Evolutionary conservation across 371 early-diverging fungal genomes (phyloP).

Genomic region (Rhizopus microsporus): DNA sequence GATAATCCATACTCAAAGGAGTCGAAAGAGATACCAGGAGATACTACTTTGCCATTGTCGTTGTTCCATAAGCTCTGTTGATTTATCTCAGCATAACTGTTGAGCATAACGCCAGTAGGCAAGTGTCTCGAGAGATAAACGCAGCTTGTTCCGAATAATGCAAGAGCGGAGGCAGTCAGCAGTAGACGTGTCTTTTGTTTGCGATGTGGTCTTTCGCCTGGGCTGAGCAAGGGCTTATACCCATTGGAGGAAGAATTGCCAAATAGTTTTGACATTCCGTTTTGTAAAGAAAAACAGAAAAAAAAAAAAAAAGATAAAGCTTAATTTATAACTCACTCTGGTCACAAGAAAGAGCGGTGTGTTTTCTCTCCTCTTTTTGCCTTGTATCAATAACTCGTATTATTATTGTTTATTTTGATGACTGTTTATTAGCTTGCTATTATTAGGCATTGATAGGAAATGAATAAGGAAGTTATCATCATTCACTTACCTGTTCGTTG

Average conservation of each 20-base stretch:
- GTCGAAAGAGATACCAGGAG: conserved; percentile 48
- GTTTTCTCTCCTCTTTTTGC: no score
- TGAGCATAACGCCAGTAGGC: conserved; percentile 10
- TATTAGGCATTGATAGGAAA: no score
- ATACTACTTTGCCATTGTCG: conserved; percentile 16
- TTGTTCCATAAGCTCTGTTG: conserved; percentile 23
- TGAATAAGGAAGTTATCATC: no score
- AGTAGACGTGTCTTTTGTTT: conserved; percentile 12
- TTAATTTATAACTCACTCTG: background rate
- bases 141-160: conserved; percentile 31
- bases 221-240: conserved; percentile 9
- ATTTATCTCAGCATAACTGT: background rate
- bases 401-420: no score
- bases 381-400: no score
- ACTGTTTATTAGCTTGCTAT: no score
- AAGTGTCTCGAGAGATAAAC: conserved; percentile 30
- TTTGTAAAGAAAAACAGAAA: conserved; percentile 4
- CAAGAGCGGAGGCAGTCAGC: conserved; percentile 19
- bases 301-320: conserved; percentile 2
- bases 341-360: no score
- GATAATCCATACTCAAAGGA: conserved; percentile 47
- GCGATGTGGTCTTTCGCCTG: background rate
- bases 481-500: no score
- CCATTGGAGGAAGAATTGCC: conserved; percentile 10
- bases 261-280: conserved; percentile 18